These are phyloP conservation scores for Sordaria brevicollis DNA, from an alignment of 495 filamentous ascomycete genomes.

Conservation along the genomic window DNA sequence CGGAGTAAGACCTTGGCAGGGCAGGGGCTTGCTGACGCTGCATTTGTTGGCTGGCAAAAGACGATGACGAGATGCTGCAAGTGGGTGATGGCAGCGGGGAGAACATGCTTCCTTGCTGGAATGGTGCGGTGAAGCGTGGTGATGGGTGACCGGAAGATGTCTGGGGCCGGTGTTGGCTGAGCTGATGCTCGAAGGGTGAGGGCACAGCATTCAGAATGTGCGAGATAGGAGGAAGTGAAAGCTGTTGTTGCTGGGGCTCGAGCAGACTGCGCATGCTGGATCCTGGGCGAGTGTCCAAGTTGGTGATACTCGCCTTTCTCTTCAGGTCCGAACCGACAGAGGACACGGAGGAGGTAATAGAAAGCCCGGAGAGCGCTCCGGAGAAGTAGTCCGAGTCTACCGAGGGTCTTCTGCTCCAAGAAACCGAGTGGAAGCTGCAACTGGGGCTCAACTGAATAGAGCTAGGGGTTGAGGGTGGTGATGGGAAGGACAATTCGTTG, in stretches of 20 bases:
- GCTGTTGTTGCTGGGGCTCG: background rate
- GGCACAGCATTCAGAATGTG: constrained; percentile 4
- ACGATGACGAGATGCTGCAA: background rate
- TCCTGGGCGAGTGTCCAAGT: background rate
- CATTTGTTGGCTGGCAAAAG: background rate
- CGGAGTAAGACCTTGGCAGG: background rate
- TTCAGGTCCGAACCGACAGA: background rate
- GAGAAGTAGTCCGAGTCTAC: background rate
- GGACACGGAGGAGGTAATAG: background rate
- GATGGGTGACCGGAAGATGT: background rate
- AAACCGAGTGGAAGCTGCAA: background rate
- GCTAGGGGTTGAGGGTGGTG: background rate
- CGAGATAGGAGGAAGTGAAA: constrained; percentile 7
- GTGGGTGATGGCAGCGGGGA: background rate
- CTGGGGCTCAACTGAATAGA: background rate
- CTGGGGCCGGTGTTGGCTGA: background rate
- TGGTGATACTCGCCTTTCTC: background rate
- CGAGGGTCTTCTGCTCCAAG: background rate
- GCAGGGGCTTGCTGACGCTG: background rate
- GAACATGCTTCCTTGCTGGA: background rate
- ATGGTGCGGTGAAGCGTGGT: background rate
- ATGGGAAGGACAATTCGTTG: background rate
- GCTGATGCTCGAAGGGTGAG: background rate
- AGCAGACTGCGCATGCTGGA: background rate
- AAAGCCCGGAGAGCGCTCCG: background rate